Base-by-base conservation (phyloP, 1,284 basidiomycete species). In the Irpex lacteus region DNA sequence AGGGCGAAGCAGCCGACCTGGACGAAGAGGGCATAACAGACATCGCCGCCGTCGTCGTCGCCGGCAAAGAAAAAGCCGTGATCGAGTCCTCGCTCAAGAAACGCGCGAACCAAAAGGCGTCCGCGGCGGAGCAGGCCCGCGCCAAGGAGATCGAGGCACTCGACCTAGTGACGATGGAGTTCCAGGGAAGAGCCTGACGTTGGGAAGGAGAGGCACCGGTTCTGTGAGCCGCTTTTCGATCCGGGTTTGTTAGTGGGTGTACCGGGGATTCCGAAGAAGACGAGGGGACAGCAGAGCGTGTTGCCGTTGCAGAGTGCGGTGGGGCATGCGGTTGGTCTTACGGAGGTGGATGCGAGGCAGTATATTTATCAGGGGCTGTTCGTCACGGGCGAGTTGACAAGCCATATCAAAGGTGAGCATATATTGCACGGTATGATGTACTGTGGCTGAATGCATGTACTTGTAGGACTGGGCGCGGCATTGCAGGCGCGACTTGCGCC, bases 151-250 rank as follows among this genome's bases (percentile, higher is more conserved):
- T 93, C 26, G 91, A 92, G 70, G 90, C 91, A 0, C 78, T 94
- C 64, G 93, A 95, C 75, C 83, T 94, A 65, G 76, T 93, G 63
- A 84, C 87, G n/a, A 76, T 94, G 11, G 82, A 91, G 71, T 93
- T 92, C 73, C 80, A 82, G 89, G 83, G 4, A 84, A 88, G 71
- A 85, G 88, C 58, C 76, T 98, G 66, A 90, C 88, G 1, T 72
- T 98, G 96, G 95, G 4, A 90, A 92, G 70, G 92, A 96, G 70
- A 83, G 95, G 57, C 95, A 98, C 80, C 84, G 93, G 50, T 90
- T 96, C 74, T 94, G 92, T 72, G 96, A 98, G 73, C 94, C 95
- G 7, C 80, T 98, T 38, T 94, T 96, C 68, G 89, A 95, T 65
- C 90, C 92, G 2, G 76, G 72, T 2, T 69, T 91, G 49, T 75